These are phyloP conservation scores for Pseudotulostoma volvatum DNA, from an alignment of 495 filamentous ascomycete genomes.

Conservation along the genomic window DNA sequence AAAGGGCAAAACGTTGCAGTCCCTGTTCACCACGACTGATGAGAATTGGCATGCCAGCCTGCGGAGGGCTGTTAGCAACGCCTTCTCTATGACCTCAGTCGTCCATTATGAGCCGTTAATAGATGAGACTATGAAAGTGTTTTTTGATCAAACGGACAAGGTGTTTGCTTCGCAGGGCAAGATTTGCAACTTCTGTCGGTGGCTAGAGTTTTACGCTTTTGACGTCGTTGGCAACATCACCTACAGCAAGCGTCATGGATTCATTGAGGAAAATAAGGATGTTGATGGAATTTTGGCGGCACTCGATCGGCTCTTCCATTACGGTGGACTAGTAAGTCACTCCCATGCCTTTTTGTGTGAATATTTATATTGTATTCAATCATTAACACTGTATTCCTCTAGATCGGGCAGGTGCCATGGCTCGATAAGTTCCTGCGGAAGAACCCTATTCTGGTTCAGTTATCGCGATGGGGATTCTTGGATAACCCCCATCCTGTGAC, in stretches of 20 bases:
- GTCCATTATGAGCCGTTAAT: conserved; percentile 63
- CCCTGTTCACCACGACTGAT: conserved; percentile 65
- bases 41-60: conserved; percentile 58
- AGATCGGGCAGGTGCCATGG: conserved; percentile 27
- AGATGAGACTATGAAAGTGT: conserved; percentile 44
- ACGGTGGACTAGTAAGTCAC: conserved; percentile 25
- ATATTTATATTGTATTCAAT: too few relatives aligned
- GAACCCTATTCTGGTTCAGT: conserved; percentile 22
- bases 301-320: conserved; percentile 27
- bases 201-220: conserved; percentile 69
- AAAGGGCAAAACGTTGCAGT: conserved; percentile 46
- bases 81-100: conserved; percentile 57
- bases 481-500: conserved; percentile 26
- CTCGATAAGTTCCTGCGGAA: conserved; percentile 25
- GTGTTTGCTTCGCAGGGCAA: conserved; percentile 33
- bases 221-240: conserved; percentile 55
- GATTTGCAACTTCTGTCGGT: conserved; percentile 47
- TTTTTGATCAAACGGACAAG: conserved; percentile 44
- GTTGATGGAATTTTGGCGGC: conserved; percentile 34
- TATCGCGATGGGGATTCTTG: conserved; percentile 20
- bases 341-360: too few relatives aligned
- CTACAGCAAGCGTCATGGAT: conserved; percentile 47
- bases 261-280: conserved; percentile 40
- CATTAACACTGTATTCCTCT: too few relatives aligned
- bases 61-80: conserved; percentile 49